Percentiles rank a stretch among this genome's conserved stretches.
These are phyloP conservation scores for Anastatica hierochuntica DNA, from an alignment of 345 rosid species.

Conservation along the genomic window DNA sequence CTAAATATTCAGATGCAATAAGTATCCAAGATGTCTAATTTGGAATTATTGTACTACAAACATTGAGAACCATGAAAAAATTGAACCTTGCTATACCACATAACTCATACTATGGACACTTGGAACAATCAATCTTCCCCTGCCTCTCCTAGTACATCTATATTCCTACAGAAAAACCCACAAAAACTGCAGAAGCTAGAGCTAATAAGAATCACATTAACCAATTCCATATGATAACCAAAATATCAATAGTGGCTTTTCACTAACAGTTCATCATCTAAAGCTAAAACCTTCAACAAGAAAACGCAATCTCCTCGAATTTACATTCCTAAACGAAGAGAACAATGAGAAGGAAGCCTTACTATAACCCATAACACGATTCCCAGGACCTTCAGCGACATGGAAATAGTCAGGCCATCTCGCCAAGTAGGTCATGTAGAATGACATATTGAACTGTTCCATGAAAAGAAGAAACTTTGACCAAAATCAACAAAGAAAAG, in stretches of 20 bases:
- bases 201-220: not conserved
- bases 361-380: conserved; percentile 88
- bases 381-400: conserved; percentile 77
- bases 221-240: not conserved
- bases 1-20: not conserved
- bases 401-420: conserved; percentile 96
- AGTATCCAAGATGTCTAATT: not conserved
- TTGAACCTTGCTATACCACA: not conserved
- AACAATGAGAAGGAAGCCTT: not conserved
- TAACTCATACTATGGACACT: not conserved
- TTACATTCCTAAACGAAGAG: not conserved
- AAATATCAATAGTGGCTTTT: not conserved
- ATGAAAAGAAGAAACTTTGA: not conserved
- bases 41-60: not conserved
- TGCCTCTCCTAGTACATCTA: not conserved
- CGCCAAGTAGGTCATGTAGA: conserved; percentile 94
- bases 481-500: not conserved
- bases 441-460: conserved; percentile 86
- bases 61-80: not conserved
- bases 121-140: not conserved
- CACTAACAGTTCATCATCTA: not conserved
- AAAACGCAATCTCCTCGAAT: not conserved
- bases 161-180: not conserved
- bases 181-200: not conserved
- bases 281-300: not conserved